Conservation (phyloP, 768 basidiomycete genomes). For the Suillus fuscotomentosus region DNA sequence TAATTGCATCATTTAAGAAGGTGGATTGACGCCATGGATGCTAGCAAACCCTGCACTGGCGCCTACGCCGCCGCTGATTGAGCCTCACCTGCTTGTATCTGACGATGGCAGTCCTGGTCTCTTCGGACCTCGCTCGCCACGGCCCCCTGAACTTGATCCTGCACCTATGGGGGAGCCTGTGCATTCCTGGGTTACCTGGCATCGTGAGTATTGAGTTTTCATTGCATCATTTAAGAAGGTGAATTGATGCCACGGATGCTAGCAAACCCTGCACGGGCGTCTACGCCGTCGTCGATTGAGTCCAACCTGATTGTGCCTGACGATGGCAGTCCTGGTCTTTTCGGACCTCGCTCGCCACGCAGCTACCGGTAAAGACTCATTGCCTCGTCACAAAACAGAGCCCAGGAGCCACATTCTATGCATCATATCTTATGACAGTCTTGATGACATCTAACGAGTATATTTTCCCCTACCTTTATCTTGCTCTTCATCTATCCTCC, state of each 20-base stretch:
- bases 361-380: slow-evolving; percentile 23
- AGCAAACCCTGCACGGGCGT: slow-evolving; percentile 59
- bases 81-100: slow-evolving; percentile 63
- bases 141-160: slow-evolving; percentile 29
- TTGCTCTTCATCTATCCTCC: background rate
- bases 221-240: slow-evolving; percentile 1
- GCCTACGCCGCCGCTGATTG: slow-evolving; percentile 59
- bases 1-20: slow-evolving; percentile 4
- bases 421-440: background rate
- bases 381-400: background rate
- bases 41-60: slow-evolving; percentile 56
- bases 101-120: slow-evolving; percentile 60
- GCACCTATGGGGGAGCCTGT: slow-evolving; percentile 43
- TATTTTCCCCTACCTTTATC: slow-evolving; percentile 26
- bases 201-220: slow-evolving; percentile 46
- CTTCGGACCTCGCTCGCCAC: slow-evolving; percentile 76
- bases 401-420: background rate
- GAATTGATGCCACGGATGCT: slow-evolving; percentile 7
- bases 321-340: slow-evolving; percentile 61
- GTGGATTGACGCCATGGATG: slow-evolving; percentile 4
- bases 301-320: slow-evolving; percentile 64
- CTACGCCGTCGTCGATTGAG: slow-evolving; percentile 59
- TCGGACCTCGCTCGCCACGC: slow-evolving; percentile 73
- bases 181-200: slow-evolving; percentile 64
- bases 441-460: slow-evolving; percentile 20